Base-by-base conservation (phyloP, 805 yeast species). In the Pichia cabralensis region DNA sequence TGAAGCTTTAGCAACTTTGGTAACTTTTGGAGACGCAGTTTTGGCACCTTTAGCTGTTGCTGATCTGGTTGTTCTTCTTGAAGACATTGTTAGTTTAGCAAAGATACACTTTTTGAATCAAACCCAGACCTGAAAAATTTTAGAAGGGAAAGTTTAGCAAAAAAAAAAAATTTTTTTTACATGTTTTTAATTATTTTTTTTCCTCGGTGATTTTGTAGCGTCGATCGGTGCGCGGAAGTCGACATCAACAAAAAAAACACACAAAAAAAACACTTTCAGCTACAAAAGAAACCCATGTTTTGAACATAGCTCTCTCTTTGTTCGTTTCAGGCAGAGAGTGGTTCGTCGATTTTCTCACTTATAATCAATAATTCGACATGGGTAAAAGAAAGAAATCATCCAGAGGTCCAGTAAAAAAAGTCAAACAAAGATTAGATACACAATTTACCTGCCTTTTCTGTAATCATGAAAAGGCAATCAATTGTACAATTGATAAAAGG, bases 401-500 rank as follows among this genome's bases (percentile, higher is more conserved):
- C 55, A 81, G 80, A 46, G 35, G 35, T 21, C 96, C 95, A 46
- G 76, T 64, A 20, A 81, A 80, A 58, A 78, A 71, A 56, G 61
- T 83, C 45, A 85, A 81, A 44, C 92, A 80, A 50, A 80, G 67
- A 44, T 67, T 88, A 44, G 94, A 85, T 38, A 74, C 85, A 3
- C 72, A 81, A 39, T 88, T 88, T 63, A 77, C 89, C 33, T 89
- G 98, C 61, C 64, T 92, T 36, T 89, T 89, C 58, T 89, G 98
- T 60, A 89, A 89, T 58, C 97, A 89, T 61, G 97, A 89, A 53
- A 79, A 80, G 48, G 80, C 96, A 2, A 95, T 89, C 27, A 71
- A 80, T 26, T 88, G 96, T 54, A 73, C 82, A 8, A 57, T 89
- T 58, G 97, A 89, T 57, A 89, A 85, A 61, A 84, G 80, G 56